phyloP scores from a whole-genome alignment of 257 asterid species.

The Parsonsia alboflavescens region DNA sequence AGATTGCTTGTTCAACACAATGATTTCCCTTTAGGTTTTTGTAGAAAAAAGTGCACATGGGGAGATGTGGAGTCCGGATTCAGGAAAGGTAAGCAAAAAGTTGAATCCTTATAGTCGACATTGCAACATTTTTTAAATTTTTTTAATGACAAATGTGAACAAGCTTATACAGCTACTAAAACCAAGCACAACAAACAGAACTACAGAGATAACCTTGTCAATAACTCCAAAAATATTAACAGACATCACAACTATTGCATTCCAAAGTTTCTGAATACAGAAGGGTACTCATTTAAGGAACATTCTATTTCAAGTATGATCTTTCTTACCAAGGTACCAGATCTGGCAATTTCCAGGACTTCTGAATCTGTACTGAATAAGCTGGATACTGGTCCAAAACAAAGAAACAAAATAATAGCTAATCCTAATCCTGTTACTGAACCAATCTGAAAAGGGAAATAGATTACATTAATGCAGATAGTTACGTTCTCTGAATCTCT shows the following conservation, averaged over 20 bases:
- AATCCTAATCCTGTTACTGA: conserved; percentile 56
- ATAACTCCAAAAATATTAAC: neutral
- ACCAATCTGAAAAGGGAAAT: conserved; percentile 50
- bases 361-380: conserved; percentile 74
- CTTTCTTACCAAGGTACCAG: conserved; percentile 81
- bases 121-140: too few species aligned
- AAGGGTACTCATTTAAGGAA: neutral
- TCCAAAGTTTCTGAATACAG: neutral
- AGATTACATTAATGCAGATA: conserved; percentile 7
- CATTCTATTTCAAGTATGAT: neutral
- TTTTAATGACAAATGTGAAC: neutral
- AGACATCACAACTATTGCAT: neutral
- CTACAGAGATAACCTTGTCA: neutral
- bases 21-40: neutral
- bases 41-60: neutral
- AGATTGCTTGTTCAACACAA: neutral
- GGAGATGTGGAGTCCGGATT: neutral
- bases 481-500: conserved; percentile 3
- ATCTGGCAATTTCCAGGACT: conserved; percentile 62
- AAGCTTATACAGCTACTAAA: neutral
- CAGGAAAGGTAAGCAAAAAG: neutral
- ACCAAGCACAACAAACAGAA: neutral
- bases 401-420: conserved; percentile 52
- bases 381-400: conserved; percentile 62
- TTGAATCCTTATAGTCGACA: too few species aligned